Percentiles rank a stretch among this genome's conserved stretches.
Evolutionary conservation across 805 yeast species (phyloP).

Genomic region (Naumovozyma dairenensis): DNA sequence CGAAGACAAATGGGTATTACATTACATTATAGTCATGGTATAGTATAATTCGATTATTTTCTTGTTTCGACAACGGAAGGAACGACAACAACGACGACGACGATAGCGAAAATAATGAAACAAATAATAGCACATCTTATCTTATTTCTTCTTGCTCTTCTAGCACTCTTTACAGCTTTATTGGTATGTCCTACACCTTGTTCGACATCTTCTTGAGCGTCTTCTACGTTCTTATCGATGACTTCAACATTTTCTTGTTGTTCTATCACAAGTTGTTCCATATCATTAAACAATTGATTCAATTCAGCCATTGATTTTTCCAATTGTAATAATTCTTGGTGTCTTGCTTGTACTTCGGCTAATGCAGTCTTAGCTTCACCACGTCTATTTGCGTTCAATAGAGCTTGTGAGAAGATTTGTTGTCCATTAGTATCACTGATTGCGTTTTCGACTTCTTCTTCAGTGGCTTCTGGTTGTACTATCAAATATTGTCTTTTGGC

Average conservation of each 20-base stretch:
- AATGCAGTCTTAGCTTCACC: conserved; percentile 91
- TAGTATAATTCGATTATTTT: conserved; percentile 1
- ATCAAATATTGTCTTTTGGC: conserved; percentile 87
- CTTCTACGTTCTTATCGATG: conserved; percentile 64
- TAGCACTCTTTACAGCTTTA: conserved; percentile 77
- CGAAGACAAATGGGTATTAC: too few species aligned
- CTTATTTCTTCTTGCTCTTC: conserved; percentile 80
- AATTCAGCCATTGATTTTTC: conserved; percentile 90
- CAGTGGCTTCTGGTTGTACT: conserved; percentile 73
- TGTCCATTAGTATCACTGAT: conserved; percentile 72
- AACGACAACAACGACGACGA: conserved; percentile 57
- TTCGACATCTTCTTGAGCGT: conserved; percentile 81
- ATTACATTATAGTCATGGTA: too few species aligned
- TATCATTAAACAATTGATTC: conserved; percentile 83
- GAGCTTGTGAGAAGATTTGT: conserved; percentile 88
- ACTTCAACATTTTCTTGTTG: conserved; percentile 79
- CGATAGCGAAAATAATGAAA: conserved; percentile 46
- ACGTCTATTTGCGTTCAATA: conserved; percentile 69
- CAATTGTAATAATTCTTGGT: conserved; percentile 83
- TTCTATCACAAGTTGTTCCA: conserved; percentile 89
- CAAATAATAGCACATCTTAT: conserved; percentile 68
- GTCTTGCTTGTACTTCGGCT: conserved; percentile 89
- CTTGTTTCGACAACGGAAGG: conserved; percentile 24
- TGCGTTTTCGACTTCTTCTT: conserved; percentile 69
- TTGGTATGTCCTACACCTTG: conserved; percentile 86